These are phyloP conservation scores for Clonostachys rhizophaga DNA, from an alignment of 2,329 filamentous ascomycete species.

Conservation along the genomic window DNA sequence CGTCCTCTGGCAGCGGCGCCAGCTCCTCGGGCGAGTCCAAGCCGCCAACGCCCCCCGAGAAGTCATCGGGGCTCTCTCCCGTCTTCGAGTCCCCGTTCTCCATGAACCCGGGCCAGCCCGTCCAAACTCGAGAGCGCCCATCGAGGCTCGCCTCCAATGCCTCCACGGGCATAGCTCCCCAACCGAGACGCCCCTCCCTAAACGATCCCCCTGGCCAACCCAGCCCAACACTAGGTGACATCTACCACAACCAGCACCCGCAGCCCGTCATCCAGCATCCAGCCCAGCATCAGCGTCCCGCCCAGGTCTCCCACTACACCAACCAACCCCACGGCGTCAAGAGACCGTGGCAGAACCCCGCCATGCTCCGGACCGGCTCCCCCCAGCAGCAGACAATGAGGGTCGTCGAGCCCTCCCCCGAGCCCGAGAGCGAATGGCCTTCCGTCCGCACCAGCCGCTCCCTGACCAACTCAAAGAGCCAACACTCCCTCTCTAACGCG, in stretches of 20 bases:
- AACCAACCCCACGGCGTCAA: too few species aligned
- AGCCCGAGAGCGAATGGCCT: constrained; percentile 5
- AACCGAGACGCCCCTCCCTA: too few species aligned
- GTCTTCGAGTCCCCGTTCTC: constrained; percentile 39
- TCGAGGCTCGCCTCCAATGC: constrained; percentile 22
- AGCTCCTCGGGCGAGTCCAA: constrained; percentile 2
- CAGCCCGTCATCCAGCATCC: not conserved
- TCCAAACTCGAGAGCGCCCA: constrained; percentile 7
- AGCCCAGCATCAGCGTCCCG: too few species aligned
- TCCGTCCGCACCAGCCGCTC: constrained; percentile 12
- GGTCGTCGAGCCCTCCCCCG: constrained; percentile 25
- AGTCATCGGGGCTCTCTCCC: constrained; percentile 34
- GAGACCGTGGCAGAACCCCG: constrained; percentile 1
- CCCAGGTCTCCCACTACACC: too few species aligned
- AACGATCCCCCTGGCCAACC: constrained; percentile 29
- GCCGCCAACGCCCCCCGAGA: constrained; percentile 9
- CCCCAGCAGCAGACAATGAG: constrained; percentile 30
- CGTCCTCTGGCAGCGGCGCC: constrained; percentile 1
- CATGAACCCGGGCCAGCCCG: not conserved
- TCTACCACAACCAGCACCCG: constrained; percentile 11
- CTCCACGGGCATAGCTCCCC: constrained; percentile 15
- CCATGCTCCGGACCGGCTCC: constrained; percentile 5
- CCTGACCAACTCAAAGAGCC: constrained; percentile 9
- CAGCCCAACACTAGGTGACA: constrained; percentile 33
- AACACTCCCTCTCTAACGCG: not conserved